Base-by-base conservation (phyloP, 2,329 filamentous ascomycete genomes). In the Scytalidium lignicola region DNA sequence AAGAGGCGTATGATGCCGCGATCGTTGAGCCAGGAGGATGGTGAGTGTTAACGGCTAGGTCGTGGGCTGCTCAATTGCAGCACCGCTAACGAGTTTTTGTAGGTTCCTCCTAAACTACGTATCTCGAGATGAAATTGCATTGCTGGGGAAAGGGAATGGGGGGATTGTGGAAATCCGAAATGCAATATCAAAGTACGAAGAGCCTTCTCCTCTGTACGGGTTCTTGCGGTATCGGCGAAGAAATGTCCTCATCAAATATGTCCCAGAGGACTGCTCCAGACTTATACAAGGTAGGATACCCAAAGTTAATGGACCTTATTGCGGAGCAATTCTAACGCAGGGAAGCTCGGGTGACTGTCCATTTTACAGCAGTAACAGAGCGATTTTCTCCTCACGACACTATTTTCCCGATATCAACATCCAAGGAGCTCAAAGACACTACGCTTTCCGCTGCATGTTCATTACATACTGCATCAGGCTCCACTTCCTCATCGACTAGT, bases 51-150 rank as follows among this genome's bases (percentile, higher is more conserved):
- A 41, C 17, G 51, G 23, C 44, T 41, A 20, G n/a, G 37, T 23
- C 19, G 42, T 19, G 28, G 12, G 18, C 20, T 29, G 47, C 28
- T 44, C 43, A 40, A 39, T 45, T 40, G 56, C 57, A 55, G 50
- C 53, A 52, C 54, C 41, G 41, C 20, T 22, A 47, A 47, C 43
- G 51, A 22, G 20, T 48, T 41, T 23, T 48, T 51, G 59, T 64
- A 97, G 93, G 93, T 93, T 99, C 63, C 81, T 97, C 55, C 82
- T 99, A 60, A 91, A 92, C 67, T 99, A 99, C 71, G 78, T 82
- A 55, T 86, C 86, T 53, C 85, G 93, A 68, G 93, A 99, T 74
- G 88, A 92, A 59, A 78, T 99, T 53, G 84, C 88, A 57, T 70
- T 99, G 49, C 74, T 93, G 51, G 81, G 77, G 52, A 82, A 80